phyloP scores from a whole-genome alignment of 1,284 basidiomycete genomes.

The Psilocybe mexicana region DNA sequence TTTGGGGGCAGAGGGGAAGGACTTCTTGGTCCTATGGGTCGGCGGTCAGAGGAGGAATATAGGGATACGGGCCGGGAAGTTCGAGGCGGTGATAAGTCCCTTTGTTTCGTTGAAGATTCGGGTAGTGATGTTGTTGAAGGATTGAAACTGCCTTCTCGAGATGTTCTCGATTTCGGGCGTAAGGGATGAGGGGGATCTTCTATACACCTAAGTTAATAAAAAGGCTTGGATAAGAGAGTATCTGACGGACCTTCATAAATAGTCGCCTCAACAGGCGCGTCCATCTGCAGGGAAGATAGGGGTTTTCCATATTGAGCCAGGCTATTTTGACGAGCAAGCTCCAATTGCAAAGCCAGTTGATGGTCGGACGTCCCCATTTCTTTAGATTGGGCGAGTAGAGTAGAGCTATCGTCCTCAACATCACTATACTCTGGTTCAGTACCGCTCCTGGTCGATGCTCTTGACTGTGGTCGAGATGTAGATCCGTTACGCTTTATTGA shows the following conservation, averaged over 20 bases:
- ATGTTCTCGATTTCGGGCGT: conserved; percentile 55
- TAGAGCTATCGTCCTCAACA: conserved; percentile 44
- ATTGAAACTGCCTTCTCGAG: conserved; percentile 41
- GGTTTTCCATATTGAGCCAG: conserved; percentile 64
- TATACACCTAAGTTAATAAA: conserved; percentile 28
- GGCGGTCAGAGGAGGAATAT: conserved; percentile 50
- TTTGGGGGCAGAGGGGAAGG: conserved; percentile 61
- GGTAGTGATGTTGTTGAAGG: conserved; percentile 29
- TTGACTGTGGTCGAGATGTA: conserved; percentile 39
- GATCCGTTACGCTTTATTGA: conserved; percentile 33
- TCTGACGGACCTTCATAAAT: conserved; percentile 68
- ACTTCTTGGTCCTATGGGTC: conserved; percentile 68
- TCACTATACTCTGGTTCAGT: conserved; percentile 42
- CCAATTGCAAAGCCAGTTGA: conserved; percentile 71
- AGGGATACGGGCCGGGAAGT: conserved; percentile 43
- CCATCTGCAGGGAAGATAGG: conserved; percentile 37
- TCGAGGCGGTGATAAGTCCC: conserved; percentile 35
- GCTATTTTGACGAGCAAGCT: conserved; percentile 80
- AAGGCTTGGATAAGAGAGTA: conserved; percentile 3
- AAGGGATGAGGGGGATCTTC: conserved; percentile 59
- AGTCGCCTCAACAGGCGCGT: conserved; percentile 57
- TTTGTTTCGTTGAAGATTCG: conserved; percentile 32
- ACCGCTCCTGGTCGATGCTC: conserved; percentile 42
- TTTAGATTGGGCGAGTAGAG: conserved; percentile 32
- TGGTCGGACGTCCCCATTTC: conserved; percentile 66